Evolutionary conservation across 441 rosid species (phyloP), one percentile per base, ranked within the genome.

Genomic region (Syzygium malaccense): DNA sequence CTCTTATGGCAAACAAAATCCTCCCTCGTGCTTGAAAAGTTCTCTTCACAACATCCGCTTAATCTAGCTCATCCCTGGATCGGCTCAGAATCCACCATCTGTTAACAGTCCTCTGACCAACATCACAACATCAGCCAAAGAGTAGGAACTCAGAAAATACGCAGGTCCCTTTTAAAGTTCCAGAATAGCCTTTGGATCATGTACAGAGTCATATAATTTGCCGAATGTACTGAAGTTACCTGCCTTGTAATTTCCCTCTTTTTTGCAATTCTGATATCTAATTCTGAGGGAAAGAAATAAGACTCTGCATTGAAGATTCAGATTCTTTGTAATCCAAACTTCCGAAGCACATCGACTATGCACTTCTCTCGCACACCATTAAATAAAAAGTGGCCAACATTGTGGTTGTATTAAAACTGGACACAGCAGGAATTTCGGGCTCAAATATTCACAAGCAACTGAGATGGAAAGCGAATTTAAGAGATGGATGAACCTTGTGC

Each of bases 1-100:
- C 15, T 49, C 62, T 45, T 87, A 79, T 33, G 93, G 94, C 86
- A 56, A 0, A 32, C 92, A 90, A 28, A 88, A 3, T 14, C 94
- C 94, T 32, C 58, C 92, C 13, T 32, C 93, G 19, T 93, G 93
- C 55, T 48, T 91, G 51, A 23, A 41, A 37, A 75, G 83, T 37
- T 1, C 9, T 23, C 10, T 71, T 37, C 83, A 37, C 51, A 23
- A 12, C 5, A 7, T 37, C 51, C 8, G 6, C 28, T 14, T 71
- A 37, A 68, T 71, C 28, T 71, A 37, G 48, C 15, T 37, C 80
- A 71, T 71, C 49, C 45, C 28, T 6, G 28, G 1, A 58, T 58
- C 7, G 30, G 66, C 30, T 5, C 66, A 4, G 23, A 17, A 66
- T 19, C 45, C 48, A 68, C 20, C 49, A 5, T 71, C 80, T 71